These are phyloP conservation scores for Tuber calosporum DNA, from an alignment of 495 filamentous ascomycete species.

Conservation along the genomic window DNA sequence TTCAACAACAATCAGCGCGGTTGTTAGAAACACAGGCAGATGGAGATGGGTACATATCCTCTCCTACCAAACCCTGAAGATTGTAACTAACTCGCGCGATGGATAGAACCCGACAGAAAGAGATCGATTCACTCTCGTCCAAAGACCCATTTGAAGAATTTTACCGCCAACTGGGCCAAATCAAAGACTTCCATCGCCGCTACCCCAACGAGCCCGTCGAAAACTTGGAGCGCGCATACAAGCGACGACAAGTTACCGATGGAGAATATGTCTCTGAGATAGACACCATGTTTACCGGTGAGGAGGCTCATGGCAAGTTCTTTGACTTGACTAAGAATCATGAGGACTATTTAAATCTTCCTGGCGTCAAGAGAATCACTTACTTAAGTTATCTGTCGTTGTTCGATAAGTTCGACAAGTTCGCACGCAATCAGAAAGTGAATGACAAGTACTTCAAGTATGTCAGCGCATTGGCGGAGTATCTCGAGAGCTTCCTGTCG, in stretches of 20 bases:
- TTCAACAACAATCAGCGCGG: constrained; percentile 74
- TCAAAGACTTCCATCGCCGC: constrained; percentile 78
- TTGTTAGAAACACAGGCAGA: constrained; percentile 81
- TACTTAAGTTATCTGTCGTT: constrained; percentile 87
- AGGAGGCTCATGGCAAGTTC: constrained; percentile 84
- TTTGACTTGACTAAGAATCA: constrained; percentile 78
- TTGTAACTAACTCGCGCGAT: constrained; percentile 1
- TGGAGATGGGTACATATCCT: constrained; percentile 48
- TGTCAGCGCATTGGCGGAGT: constrained; percentile 66
- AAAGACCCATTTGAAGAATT: constrained; percentile 91
- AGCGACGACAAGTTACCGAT: constrained; percentile 57
- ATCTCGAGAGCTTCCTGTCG: constrained; percentile 79
- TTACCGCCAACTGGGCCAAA: constrained; percentile 70
- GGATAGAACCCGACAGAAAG: constrained; percentile 55
- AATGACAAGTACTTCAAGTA: constrained; percentile 89
- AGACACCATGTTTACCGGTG: constrained; percentile 88
- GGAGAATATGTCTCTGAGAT: constrained; percentile 61
- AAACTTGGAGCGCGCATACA: constrained; percentile 88
- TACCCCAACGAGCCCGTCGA: constrained; percentile 94
- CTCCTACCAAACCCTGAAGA: neutral
- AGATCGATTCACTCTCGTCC: constrained; percentile 74
- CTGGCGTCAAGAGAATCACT: constrained; percentile 67
- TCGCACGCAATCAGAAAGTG: constrained; percentile 73
- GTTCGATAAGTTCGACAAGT: constrained; percentile 73
- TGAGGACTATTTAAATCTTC: constrained; percentile 83